A percentile compares a stretch with the other conserved stretches of the same genome.
These are phyloP conservation scores for Spatholobus suberectus DNA, from an alignment of 306 rosid genomes.

Conservation along the genomic window DNA sequence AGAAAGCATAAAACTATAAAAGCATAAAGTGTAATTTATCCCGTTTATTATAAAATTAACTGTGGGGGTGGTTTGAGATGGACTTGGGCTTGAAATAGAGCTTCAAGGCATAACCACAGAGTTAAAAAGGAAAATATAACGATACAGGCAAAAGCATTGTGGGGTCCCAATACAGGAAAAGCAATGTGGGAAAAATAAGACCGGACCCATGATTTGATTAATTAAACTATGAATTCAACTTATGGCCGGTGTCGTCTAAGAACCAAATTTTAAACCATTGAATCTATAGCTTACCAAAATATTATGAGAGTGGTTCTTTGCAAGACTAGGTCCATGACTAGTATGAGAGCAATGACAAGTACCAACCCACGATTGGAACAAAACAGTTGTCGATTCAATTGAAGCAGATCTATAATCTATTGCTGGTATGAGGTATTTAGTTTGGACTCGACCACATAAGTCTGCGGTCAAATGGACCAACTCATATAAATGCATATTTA, in stretches of 20 bases:
- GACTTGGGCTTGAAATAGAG: not conserved
- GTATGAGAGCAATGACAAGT: not conserved
- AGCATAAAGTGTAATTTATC: not conserved
- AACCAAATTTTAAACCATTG: not conserved
- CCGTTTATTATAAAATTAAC: not conserved
- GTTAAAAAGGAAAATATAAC: not conserved
- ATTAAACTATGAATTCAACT: not conserved
- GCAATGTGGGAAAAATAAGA: not conserved
- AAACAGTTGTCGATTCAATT: not conserved
- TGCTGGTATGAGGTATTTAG: not conserved
- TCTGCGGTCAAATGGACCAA: not conserved
- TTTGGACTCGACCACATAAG: not conserved
- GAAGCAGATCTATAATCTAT: not conserved
- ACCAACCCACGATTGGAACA: not conserved
- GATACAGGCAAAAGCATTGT: no score
- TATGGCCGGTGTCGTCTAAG: no score
- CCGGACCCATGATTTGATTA: no score
- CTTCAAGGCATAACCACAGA: not conserved
- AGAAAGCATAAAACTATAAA: not conserved
- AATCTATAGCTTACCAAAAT: not conserved
- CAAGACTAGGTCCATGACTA: not conserved
- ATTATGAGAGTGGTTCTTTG: not conserved
- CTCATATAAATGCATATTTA: not conserved
- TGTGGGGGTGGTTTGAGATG: not conserved
- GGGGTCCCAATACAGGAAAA: no score